Evolutionary conservation across 2,329 filamentous ascomycete species (phyloP).

Genomic region (Ophiognomonia clavigignenti-juglandacearum): DNA sequence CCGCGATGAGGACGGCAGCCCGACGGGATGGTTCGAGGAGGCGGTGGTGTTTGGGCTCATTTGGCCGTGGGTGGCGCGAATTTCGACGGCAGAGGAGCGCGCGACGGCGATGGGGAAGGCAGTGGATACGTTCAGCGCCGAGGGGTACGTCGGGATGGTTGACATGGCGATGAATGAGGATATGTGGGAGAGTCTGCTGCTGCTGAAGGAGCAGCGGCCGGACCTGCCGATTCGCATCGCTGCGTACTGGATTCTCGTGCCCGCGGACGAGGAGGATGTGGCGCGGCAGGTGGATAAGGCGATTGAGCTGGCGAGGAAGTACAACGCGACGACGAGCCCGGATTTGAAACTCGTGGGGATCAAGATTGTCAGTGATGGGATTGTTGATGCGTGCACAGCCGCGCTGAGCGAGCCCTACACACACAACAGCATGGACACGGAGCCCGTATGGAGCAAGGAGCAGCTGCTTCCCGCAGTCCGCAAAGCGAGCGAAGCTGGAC

Average conservation of each 20-base stretch:
- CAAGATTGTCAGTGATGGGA: constrained; percentile 62
- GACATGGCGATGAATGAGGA: constrained; percentile 58
- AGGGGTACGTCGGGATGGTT: constrained; percentile 49
- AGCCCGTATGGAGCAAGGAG: constrained; percentile 49
- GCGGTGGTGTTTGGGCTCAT: constrained; percentile 48
- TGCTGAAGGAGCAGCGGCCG: constrained; percentile 28
- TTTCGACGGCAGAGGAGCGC: constrained; percentile 44
- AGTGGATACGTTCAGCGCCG: constrained; percentile 41
- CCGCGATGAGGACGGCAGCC: constrained; percentile 39
- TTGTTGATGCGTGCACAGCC: constrained; percentile 62
- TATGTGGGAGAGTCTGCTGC: constrained; percentile 45
- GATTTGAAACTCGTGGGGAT: constrained; percentile 53
- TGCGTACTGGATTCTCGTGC: constrained; percentile 51
- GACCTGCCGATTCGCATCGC: constrained; percentile 42
- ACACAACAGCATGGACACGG: constrained; percentile 37
- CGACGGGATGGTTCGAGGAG: constrained; percentile 48
- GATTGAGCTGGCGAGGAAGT: constrained; percentile 39
- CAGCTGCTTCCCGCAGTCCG: constrained; percentile 49
- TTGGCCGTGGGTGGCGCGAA: constrained; percentile 47
- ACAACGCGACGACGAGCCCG: constrained; percentile 37
- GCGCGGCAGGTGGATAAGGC: constrained; percentile 47
- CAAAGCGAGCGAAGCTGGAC: constrained; percentile 44
- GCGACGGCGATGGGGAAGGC: constrained; percentile 39
- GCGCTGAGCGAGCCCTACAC: constrained; percentile 55
- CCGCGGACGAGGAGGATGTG: constrained; percentile 38